Conservation (phyloP, 139 green algal genomes). For the Coelastrella sp. region DNA sequence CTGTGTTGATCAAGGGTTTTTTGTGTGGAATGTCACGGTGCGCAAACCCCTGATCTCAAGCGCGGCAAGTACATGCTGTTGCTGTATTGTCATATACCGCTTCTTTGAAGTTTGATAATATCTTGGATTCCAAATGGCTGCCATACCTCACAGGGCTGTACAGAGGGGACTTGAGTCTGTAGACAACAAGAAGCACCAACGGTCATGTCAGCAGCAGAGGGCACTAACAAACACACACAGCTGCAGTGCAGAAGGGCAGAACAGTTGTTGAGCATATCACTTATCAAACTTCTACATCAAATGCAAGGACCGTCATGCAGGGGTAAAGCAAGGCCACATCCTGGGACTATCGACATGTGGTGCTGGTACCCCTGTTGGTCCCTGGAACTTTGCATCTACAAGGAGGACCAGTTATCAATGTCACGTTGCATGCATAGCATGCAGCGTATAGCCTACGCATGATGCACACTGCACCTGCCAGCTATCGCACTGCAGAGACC, state of each 20-base stretch:
- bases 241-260: too few relatives aligned
- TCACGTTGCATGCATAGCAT: not conserved
- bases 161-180: not conserved
- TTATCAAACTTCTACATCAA: too few relatives aligned
- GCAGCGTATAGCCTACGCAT: too few relatives aligned
- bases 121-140: conserved; percentile 67
- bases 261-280: too few relatives aligned
- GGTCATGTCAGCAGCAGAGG: too few relatives aligned
- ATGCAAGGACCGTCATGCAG: too few relatives aligned
- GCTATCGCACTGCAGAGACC: too few relatives aligned
- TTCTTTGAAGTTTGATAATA: conserved; percentile 65
- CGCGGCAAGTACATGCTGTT: not conserved
- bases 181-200: not conserved
- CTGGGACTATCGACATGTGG: not conserved
- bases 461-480: too few relatives aligned
- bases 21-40: not conserved
- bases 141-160: conserved; percentile 58
- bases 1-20: not conserved
- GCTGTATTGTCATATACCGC: conserved; percentile 33
- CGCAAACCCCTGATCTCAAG: not conserved
- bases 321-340: too few relatives aligned
- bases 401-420: not conserved
- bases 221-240: too few relatives aligned
- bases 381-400: not conserved
- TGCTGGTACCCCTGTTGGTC: not conserved